Evolutionary conservation across 2,329 filamentous ascomycete genomes (phyloP).

Genomic region (Pseudonectria foliicola): DNA sequence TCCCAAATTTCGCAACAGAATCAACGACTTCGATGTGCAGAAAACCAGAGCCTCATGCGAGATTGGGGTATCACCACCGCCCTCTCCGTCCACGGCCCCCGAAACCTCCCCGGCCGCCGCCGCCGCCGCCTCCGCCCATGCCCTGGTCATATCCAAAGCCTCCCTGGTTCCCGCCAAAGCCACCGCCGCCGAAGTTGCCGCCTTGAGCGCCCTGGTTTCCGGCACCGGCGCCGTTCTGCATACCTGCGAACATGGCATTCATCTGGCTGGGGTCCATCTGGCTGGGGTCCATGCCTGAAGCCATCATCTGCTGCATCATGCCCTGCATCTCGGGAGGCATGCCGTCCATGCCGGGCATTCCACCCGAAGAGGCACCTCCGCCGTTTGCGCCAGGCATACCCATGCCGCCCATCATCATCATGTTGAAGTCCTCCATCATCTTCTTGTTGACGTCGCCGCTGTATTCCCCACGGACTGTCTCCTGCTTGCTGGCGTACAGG

Average conservation of each 20-base stretch:
- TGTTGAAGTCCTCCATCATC: conserved; percentile 64
- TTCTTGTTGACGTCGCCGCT: conserved; percentile 69
- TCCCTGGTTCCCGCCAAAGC: conserved; percentile 46
- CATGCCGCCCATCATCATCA: conserved; percentile 58
- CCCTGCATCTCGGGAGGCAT: conserved; percentile 59
- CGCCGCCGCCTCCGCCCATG: conserved; percentile 33
- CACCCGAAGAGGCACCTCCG: conserved; percentile 26
- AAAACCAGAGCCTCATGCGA: too few species aligned
- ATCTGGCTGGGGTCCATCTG: conserved; percentile 57
- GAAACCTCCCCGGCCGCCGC: conserved; percentile 27
- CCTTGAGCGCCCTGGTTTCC: conserved; percentile 36
- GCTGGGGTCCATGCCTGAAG: conserved; percentile 55
- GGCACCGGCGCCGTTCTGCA: conserved; percentile 42
- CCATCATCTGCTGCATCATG: conserved; percentile 67
- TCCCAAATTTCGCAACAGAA: too few species aligned
- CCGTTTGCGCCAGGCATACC: conserved; percentile 32
- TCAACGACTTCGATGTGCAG: too few species aligned
- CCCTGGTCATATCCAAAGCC: conserved; percentile 44
- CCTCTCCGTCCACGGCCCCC: conserved; percentile 21
- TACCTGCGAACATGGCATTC: conserved; percentile 52
- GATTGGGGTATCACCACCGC: conserved; percentile 10
- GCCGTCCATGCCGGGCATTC: conserved; percentile 54
- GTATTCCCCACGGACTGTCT: conserved; percentile 68
- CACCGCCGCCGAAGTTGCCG: conserved; percentile 46
- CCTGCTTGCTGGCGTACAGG: conserved; percentile 84